A percentile compares a stretch with the other conserved stretches of the same genome.
Conservation (phyloP, 192 early-diverging fungal genomes). For the Mortierella claussenii region DNA sequence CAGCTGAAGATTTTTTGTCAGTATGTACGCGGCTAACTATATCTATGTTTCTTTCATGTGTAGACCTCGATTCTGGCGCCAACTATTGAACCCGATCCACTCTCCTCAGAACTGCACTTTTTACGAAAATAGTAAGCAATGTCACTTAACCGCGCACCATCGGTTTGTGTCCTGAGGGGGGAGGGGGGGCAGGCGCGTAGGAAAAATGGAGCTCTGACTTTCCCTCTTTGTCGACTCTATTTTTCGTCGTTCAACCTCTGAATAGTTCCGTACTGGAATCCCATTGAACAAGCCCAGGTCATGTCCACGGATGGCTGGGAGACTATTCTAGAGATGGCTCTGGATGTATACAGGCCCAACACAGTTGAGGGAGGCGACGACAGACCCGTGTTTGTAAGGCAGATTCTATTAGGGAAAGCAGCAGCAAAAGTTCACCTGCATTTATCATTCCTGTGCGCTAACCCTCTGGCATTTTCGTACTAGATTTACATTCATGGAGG, state of each 20-base stretch:
- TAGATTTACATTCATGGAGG: constrained; percentile 76
- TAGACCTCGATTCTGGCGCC: constrained; percentile 41
- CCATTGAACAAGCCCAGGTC: constrained; percentile 14
- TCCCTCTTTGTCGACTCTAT: too few relatives aligned
- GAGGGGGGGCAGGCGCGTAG: too few relatives aligned
- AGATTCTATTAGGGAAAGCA: too few relatives aligned
- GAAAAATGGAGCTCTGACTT: too few relatives aligned
- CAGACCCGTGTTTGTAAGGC: constrained; percentile 53
- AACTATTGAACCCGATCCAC: constrained; percentile 24
- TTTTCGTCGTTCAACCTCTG: too few relatives aligned
- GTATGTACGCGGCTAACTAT: not conserved
- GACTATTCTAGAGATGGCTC: constrained; percentile 36
- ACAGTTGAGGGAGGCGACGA: constrained; percentile 21
- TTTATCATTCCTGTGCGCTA: not conserved
- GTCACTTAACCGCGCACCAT: too few relatives aligned
- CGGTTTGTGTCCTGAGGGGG: too few relatives aligned
- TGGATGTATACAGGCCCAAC: constrained; percentile 50
- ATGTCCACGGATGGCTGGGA: constrained; percentile 39
- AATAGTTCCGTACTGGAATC: constrained; percentile 37
- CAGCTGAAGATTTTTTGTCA: not conserved
- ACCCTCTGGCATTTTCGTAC: not conserved
- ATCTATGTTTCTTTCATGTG: not conserved
- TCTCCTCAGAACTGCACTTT: constrained; percentile 21
- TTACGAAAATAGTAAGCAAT: constrained; percentile 34
- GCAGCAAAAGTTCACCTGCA: not conserved